These are phyloP conservation scores for Xerocomellus amylosporus DNA, from an alignment of 768 basidiomycete genomes.

Conservation along the genomic window DNA sequence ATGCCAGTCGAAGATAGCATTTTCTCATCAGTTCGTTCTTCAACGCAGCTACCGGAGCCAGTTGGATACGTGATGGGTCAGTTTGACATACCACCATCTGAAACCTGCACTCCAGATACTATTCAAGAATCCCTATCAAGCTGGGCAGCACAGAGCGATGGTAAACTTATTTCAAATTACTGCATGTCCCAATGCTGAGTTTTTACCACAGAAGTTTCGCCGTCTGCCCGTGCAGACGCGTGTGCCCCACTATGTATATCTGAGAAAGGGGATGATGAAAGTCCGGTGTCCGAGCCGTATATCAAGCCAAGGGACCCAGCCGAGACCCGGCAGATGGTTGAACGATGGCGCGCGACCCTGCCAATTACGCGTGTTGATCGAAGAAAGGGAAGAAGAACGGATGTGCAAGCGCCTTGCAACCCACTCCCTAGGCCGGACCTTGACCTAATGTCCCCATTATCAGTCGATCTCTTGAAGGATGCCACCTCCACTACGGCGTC, in stretches of 20 bases:
- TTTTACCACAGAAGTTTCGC: conserved; percentile 19
- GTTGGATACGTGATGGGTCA: conserved; percentile 31
- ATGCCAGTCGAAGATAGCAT: background rate
- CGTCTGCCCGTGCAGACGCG: conserved; percentile 19
- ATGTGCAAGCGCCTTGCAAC: conserved; percentile 4
- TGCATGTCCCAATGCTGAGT: background rate
- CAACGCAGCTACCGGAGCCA: conserved; percentile 30
- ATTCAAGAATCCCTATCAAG: conserved; percentile 31
- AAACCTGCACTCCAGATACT: conserved; percentile 13
- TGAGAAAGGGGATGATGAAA: conserved; percentile 20
- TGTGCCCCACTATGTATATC: conserved; percentile 16
- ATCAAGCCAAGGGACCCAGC: conserved; percentile 22
- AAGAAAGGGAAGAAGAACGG: conserved; percentile 13
- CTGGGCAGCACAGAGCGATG: conserved; percentile 31
- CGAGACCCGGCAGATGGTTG: conserved; percentile 30
- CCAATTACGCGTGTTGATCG: conserved; percentile 12
- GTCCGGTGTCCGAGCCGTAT: conserved; percentile 9
- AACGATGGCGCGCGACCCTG: conserved; percentile 31
- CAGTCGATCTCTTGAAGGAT: conserved; percentile 25
- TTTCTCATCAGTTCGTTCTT: background rate
- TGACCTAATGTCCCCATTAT: conserved; percentile 18
- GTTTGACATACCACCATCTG: conserved; percentile 25
- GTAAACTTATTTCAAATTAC: conserved; percentile 9
- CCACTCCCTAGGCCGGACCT: conserved; percentile 4
- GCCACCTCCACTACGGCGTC: conserved; percentile 28